Base-by-base conservation (phyloP, 2,329 filamentous ascomycete species). In the Colletotrichum aenigma region DNA sequence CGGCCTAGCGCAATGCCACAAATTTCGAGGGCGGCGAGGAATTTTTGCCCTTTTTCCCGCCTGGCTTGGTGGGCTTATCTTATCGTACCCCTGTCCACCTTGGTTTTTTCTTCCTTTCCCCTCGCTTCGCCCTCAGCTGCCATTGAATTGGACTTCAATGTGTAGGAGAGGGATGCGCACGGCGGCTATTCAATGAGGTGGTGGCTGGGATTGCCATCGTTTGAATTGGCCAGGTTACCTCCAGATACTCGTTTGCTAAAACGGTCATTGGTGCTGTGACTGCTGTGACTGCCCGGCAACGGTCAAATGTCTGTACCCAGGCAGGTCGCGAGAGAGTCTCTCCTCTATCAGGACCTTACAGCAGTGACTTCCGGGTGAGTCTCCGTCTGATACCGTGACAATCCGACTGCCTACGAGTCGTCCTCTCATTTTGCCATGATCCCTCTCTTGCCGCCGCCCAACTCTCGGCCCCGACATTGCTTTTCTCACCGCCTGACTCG, bases 401-500 rank as follows among this genome's bases (percentile, higher is more conserved):
- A 62, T 34, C 12, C 32, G 21, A 16, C 30, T 15, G 12, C 18
- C 32, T 34, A 62, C 60, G 13, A 64, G 60, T 64, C 60, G 28
- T 13, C 30, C 34, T 64, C 18, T 34, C 7, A 38, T 7, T 43
- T 26, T 18, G 24, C 55, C 34, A 34, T 36, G 7, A 38, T 26
- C 56, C 28, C 30, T 34, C 21, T 34, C 28, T 62, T 62, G 58
- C 62, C 38, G 62, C 38, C 69, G 62, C 64, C 71, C 66, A 72
- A 43, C 32, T 32, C 69, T 28, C 34, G 38, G 18, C 56, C 58
- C 32, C 21, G 71, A 66, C n/a, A 52, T 61, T 73, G 70, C 58
- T 55, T 65, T 24, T 38, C 61, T 73, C 74, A 75, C 74, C 70
- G 74, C 74, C 74, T 75, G 74, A 75, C 70, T 75, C 74, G 74